Evolutionary conservation across 176 grass and related monocot genomes (phyloP), one percentile per base, ranked within the genome.

Genomic region (Neostapfia colusana): DNA sequence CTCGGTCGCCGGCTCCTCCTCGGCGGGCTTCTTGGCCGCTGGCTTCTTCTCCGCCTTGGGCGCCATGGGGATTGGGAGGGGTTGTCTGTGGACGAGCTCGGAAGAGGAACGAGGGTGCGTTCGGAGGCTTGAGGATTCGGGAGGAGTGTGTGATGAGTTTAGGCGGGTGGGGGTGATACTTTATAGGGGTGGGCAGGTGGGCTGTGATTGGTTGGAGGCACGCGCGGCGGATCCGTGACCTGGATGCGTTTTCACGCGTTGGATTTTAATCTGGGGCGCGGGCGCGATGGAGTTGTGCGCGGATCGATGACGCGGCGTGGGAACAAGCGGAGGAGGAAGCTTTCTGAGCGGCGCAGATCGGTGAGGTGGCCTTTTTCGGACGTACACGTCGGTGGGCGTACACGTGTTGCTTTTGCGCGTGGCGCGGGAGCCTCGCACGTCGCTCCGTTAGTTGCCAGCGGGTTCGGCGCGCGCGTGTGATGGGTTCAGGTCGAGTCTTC

Each of bases 31-130:
- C 83, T 85, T 79, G 26, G 75, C 34, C 0, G 73, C 83, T n/a
- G 82, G 75, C 74, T 85, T 79, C 75, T 85, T 85, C 83, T 85
- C 75, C 6, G 75, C 83, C 83, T 79, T 85, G 6, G 83, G 83
- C 40, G 59, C 83, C 83, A 85, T 85, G 15, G n/a, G 23, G 21
- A 51, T 25, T 0, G 56, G n/a, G n/a, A 20, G 0, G 14, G 10
- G 50, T 14, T 14, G 41, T 34, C 8, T 36, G 0, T n/a, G 12
- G 18, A 10, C 25, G 51, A 59, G 36, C 36, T 21, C 1, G 18
- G 7, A 4, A 5, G 3, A 46, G 28, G 18, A 2, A 15, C n/a
- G n/a, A 12, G 18, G 40, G 20, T 54, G 48, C 8, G 16, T 2
- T 24, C 2, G 14, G 40, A 21, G 11, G 24, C 15, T 57, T 67